These are phyloP conservation scores for Volvox reticuliferus DNA, from an alignment of 139 green algal species.

Conservation along the genomic window DNA sequence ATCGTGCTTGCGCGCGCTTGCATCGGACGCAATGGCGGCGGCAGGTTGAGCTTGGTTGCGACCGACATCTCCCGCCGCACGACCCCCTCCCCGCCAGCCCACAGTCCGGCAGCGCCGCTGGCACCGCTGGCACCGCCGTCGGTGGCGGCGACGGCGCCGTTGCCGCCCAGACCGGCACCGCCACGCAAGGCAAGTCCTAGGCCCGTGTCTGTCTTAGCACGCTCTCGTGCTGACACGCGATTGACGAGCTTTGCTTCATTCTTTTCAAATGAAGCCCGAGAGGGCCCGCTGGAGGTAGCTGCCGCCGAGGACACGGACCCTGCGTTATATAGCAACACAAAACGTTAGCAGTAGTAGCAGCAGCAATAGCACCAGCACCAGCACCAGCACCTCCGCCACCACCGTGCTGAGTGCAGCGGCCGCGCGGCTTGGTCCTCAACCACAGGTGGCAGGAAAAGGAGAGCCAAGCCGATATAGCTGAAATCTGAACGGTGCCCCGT, in stretches of 20 bases:
- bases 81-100: conserved; percentile 42
- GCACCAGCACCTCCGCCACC: too few relatives aligned
- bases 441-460: too few relatives aligned
- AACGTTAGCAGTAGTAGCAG: too few relatives aligned
- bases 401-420: too few relatives aligned
- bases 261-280: conserved; percentile 35
- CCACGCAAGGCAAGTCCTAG: conserved; percentile 26
- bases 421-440: too few relatives aligned
- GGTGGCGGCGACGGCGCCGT: background rate
- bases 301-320: background rate
- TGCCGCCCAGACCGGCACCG: background rate
- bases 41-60: conserved; percentile 56
- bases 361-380: too few relatives aligned
- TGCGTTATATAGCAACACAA: background rate
- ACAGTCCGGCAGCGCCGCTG: background rate
- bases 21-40: conserved; percentile 54
- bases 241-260: background rate
- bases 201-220: conserved; percentile 47
- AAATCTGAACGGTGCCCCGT: too few relatives aligned
- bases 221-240: conserved; percentile 29
- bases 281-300: conserved; percentile 28
- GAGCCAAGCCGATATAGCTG: too few relatives aligned
- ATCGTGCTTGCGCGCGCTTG: background rate
- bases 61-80: conserved; percentile 54
- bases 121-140: background rate